Base-by-base conservation (phyloP, 495 filamentous ascomycete species). In the Chaetomium cochliodes region DNA sequence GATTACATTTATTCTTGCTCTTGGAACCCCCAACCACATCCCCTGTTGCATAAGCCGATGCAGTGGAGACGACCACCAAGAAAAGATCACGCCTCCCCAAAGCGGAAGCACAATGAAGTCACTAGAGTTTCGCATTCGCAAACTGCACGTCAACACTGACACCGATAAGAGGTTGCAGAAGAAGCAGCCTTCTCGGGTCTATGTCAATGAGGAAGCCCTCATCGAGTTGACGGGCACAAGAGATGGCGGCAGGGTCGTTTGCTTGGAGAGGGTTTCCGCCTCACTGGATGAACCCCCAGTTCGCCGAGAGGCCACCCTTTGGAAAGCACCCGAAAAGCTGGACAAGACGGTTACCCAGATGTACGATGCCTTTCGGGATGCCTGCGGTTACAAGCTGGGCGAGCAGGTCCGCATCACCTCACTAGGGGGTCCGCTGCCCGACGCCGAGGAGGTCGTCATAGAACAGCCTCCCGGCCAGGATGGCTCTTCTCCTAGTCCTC, bases 191-290 rank as follows among this genome's bases (percentile, higher is more conserved):
- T 76, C 73, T 67, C 82, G 87, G 42, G 76, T 93, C 52, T 85
- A 89, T 68, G 78, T 93, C 22, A 85, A 85, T n/a, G 80, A 82
- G 46, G 84, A 88, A 15, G 84, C 84, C 26, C 76, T 93, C 12
- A 80, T 86, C 53, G 73, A 79, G 37, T 77, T 90, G 9, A 83
- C 83, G 0, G 76, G 74, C 1, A 59, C 65, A 62, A 77, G 91
- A 26, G 79, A 82, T 52, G 77, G 83, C 33, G 90, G 87, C 42
- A 83, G 88, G 66, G 65, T 80, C 1, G 86, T 88, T 65, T 78
- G 64, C 16, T 55, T 92, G 39, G 80, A 79, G 66, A 82, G 72
- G 54, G 65, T 76, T 4, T 75, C 67, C 13, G 50, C 60, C 22
- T 30, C 52, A 6, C 25, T 54, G 5, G 66, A 67, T 12, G 70